Percentiles rank a stretch among this genome's conserved stretches.
Conservation (phyloP, 208 protist genomes). For the Acanthamoeba rhysodes region DNA sequence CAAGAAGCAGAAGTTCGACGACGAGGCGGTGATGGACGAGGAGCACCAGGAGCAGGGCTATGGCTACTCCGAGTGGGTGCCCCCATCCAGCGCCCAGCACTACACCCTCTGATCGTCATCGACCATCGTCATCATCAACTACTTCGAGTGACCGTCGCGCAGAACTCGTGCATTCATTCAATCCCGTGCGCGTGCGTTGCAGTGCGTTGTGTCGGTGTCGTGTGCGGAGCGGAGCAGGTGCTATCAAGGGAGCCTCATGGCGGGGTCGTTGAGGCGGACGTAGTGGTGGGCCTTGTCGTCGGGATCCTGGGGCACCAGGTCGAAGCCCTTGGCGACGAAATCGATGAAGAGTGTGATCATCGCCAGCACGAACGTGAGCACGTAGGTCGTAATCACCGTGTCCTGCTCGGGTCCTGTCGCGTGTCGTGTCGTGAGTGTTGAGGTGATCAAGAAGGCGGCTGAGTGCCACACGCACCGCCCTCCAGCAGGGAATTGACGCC, state of each 20-base stretch:
- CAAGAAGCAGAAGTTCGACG: conserved; percentile 23
- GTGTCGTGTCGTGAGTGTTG: too few relatives aligned
- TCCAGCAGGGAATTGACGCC: neutral
- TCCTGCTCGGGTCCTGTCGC: neutral
- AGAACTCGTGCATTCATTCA: too few relatives aligned
- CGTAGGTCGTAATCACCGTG: neutral
- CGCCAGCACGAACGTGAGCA: conserved; percentile 3
- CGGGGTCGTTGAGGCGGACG: neutral
- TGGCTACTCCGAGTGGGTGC: conserved; percentile 53
- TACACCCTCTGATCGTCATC: neutral
- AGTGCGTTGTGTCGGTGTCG: too few relatives aligned
- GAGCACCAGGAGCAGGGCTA: conserved; percentile 46
- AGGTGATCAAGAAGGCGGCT: too few relatives aligned
- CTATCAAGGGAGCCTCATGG: neutral
- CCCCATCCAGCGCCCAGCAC: conserved; percentile 9
- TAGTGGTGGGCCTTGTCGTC: neutral
- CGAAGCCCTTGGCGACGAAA: conserved; percentile 4
- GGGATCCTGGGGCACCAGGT: neutral
- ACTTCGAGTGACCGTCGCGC: too few relatives aligned
- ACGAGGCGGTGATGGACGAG: conserved; percentile 32
- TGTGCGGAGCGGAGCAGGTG: too few relatives aligned
- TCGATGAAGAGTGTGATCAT: neutral
- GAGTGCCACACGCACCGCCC: too few relatives aligned
- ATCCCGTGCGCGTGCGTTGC: too few relatives aligned
- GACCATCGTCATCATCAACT: too few relatives aligned